Evolutionary conservation across 1,284 basidiomycete genomes (phyloP).

Genomic region (Apiotrichum akiyoshidainum): DNA sequence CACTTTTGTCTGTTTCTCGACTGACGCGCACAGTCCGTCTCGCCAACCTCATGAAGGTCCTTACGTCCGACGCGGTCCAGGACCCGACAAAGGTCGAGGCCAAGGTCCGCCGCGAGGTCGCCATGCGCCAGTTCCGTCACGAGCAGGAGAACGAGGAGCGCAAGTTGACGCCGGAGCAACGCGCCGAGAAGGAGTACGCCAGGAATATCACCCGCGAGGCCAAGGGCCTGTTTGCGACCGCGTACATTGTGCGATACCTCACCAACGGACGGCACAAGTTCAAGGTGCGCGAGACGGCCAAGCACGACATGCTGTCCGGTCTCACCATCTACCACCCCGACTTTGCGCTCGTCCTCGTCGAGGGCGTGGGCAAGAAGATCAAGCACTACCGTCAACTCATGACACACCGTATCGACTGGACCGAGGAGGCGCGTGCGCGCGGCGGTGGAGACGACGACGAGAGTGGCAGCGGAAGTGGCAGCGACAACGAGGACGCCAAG

Average conservation of each 20-base stretch:
- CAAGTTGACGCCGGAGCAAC: conserved; percentile 85
- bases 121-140: conserved; percentile 79
- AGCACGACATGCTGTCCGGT: conserved; percentile 83
- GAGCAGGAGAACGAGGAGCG: conserved; percentile 87
- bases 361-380: conserved; percentile 82
- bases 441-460: conserved; percentile 57
- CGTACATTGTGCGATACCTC: conserved; percentile 87
- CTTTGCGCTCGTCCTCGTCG: conserved; percentile 89
- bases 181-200: conserved; percentile 75
- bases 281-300: conserved; percentile 94
- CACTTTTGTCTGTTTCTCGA: not conserved
- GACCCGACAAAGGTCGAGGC: conserved; percentile 96
- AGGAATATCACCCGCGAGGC: conserved; percentile 82
- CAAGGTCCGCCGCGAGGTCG: conserved; percentile 86
- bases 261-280: conserved; percentile 90
- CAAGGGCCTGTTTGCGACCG: conserved; percentile 78
- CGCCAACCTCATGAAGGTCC: conserved; percentile 94
- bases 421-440: conserved; percentile 77
- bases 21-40: conserved; percentile 67
- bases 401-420: conserved; percentile 89
- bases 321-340: conserved; percentile 82
- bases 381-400: conserved; percentile 86
- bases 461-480: conserved; percentile 33
- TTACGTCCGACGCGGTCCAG: conserved; percentile 92
- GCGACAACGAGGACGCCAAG: conserved; percentile 53